Percentiles rank a stretch among this genome's conserved stretches.
phyloP scores from a whole-genome alignment of 208 protist genomes.

The Naegleria fowleri region DNA sequence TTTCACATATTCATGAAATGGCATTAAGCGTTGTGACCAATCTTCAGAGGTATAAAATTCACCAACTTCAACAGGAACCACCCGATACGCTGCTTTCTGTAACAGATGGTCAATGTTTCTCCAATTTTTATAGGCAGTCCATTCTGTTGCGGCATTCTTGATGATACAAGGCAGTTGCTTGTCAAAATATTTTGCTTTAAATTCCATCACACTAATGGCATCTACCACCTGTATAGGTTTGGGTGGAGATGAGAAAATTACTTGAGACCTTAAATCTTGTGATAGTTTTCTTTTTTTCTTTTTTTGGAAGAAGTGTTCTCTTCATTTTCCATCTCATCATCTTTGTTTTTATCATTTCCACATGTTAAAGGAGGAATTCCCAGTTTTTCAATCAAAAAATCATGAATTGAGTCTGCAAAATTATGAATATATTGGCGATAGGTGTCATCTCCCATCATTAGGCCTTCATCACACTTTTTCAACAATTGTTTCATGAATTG shows the following conservation, averaged over 20 bases:
- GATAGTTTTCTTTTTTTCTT: neutral
- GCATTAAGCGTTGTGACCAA: constrained; percentile 18
- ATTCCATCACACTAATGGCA: neutral
- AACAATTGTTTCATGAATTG: neutral
- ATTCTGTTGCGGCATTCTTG: neutral
- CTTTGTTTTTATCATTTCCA: neutral
- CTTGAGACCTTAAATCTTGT: neutral
- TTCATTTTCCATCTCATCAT: too few species aligned
- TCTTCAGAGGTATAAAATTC: neutral
- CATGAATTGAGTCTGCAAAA: neutral
- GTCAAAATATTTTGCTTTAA: constrained; percentile 7
- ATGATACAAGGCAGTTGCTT: neutral
- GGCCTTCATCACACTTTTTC: neutral
- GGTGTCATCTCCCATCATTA: constrained; percentile 17
- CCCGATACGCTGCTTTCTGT: neutral
- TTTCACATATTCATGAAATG: neutral
- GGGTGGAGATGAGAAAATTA: neutral
- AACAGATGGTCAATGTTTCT: neutral
- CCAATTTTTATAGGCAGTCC: neutral
- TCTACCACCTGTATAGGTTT: neutral
- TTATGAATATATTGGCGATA: neutral
- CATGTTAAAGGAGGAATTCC: neutral
- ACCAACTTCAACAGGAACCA: constrained; percentile 23
- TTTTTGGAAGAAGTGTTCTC: too few species aligned
- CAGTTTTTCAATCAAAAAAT: neutral